phyloP scores from a whole-genome alignment of 495 filamentous ascomycete species.

The Hyphodiscus hymeniophilus region DNA sequence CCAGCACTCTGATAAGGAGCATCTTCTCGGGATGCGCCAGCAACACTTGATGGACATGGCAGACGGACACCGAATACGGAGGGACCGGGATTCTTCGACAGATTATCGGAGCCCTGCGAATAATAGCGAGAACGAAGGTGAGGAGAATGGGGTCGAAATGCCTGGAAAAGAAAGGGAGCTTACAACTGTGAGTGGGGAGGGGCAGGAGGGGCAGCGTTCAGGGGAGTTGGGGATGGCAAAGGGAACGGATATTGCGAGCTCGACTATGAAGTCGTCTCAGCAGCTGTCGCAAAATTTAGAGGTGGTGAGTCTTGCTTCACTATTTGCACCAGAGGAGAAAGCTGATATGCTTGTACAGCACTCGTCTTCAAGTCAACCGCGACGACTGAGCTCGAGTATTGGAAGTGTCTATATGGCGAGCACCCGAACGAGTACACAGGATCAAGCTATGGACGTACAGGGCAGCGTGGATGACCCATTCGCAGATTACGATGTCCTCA shows the following conservation, averaged over 20 bases:
- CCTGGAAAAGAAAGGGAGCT: too few species aligned
- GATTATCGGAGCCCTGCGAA: neutral
- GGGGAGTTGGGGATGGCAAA: neutral
- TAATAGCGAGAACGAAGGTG: neutral
- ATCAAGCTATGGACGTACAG: neutral
- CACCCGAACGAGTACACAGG: neutral
- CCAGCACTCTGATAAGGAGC: neutral
- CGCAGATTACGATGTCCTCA: slow-evolving; percentile 4
- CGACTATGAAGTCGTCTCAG: neutral
- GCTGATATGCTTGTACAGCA: neutral
- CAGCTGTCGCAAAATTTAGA: neutral
- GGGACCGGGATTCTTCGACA: slow-evolving; percentile 1
- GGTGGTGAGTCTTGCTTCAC: neutral
- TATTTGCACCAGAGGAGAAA: neutral
- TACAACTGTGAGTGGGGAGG: too few species aligned
- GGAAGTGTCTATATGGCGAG: neutral
- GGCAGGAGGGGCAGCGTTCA: neutral
- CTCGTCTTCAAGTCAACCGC: slow-evolving; percentile 14
- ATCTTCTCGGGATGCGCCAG: neutral
- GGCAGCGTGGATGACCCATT: neutral
- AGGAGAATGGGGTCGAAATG: neutral
- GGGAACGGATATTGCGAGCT: neutral
- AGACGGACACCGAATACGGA: neutral
- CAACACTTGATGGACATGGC: neutral
- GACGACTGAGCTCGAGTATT: neutral